A percentile compares a stretch with the other conserved stretches of the same genome.
Conservation (phyloP, 495 filamentous ascomycete genomes). For the Glonium stellatum region DNA sequence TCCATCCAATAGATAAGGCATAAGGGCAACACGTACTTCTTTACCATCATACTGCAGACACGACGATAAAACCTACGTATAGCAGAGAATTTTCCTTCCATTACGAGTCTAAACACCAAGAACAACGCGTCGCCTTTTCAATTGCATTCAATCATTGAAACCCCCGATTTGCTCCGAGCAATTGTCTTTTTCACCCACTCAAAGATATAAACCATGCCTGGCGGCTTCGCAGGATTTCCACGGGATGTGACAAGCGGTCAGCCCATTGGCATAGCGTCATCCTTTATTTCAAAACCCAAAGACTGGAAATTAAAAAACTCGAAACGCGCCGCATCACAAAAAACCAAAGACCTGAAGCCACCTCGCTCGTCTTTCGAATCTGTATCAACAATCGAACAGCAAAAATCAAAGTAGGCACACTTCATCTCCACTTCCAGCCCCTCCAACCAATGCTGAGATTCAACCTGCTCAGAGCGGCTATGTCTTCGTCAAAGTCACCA, state of each 20-base stretch:
- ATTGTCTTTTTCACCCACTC: not conserved
- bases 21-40: slow-evolving; percentile 1
- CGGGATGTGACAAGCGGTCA: not conserved
- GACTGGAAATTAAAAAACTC: not conserved
- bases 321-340: not conserved
- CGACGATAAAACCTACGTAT: not conserved
- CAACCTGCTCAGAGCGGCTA: not conserved
- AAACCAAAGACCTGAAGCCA: not conserved
- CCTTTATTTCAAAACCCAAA: not conserved
- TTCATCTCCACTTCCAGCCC: not conserved
- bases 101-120: no score
- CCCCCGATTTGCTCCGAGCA: not conserved
- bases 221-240: not conserved
- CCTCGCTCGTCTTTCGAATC: slow-evolving; percentile 2
- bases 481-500: not conserved
- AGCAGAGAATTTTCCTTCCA: not conserved
- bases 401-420: slow-evolving; percentile 1
- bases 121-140: no score
- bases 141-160: no score
- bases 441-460: not conserved
- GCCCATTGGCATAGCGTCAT: not conserved
- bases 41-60: not conserved
- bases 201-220: not conserved
- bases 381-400: not conserved
- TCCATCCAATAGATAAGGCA: not conserved